phyloP scores from a whole-genome alignment of 1,284 basidiomycete species.

The Xanthoconium separans region DNA sequence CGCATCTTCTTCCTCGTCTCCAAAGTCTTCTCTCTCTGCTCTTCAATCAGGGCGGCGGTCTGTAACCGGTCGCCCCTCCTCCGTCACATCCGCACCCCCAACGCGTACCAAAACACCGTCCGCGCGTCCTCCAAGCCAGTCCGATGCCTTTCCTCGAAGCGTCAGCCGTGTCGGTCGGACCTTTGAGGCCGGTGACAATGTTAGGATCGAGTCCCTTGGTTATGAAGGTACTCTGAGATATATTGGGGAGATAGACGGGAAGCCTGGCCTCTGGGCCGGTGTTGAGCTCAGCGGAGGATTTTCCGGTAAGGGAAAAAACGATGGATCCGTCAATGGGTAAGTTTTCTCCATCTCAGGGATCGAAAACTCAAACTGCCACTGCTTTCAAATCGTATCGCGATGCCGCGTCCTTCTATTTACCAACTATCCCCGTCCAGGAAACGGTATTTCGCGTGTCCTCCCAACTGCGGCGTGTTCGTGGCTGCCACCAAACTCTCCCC shows the following conservation, averaged over 20 bases:
- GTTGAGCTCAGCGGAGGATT: constrained; percentile 87
- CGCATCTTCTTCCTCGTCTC: constrained; percentile 51
- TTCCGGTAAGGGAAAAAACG: constrained; percentile 93
- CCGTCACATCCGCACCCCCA: constrained; percentile 43
- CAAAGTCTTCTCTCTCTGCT: constrained; percentile 27
- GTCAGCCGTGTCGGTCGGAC: constrained; percentile 42
- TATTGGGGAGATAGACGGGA: constrained; percentile 82
- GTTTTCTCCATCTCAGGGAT: constrained; percentile 31
- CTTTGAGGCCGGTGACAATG: constrained; percentile 76
- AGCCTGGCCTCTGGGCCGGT: constrained; percentile 86
- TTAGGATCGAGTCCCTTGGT: constrained; percentile 81
- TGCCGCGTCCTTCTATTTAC: constrained; percentile 2
- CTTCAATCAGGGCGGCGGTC: constrained; percentile 41
- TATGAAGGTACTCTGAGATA: constrained; percentile 83
- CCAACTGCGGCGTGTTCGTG: constrained; percentile 90
- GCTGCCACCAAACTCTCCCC: constrained; percentile 77
- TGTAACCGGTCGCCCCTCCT: constrained; percentile 46
- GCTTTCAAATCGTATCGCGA: neutral
- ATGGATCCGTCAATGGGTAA: constrained; percentile 88
- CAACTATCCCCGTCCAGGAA: constrained; percentile 44
- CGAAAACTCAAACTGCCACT: neutral
- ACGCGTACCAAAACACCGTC: constrained; percentile 54
- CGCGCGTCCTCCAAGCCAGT: constrained; percentile 57
- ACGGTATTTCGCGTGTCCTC: constrained; percentile 85
- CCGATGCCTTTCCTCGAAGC: constrained; percentile 52